These are phyloP conservation scores for Eurotiales sp. DNA, from an alignment of 2,329 filamentous ascomycete genomes.

Conservation along the genomic window DNA sequence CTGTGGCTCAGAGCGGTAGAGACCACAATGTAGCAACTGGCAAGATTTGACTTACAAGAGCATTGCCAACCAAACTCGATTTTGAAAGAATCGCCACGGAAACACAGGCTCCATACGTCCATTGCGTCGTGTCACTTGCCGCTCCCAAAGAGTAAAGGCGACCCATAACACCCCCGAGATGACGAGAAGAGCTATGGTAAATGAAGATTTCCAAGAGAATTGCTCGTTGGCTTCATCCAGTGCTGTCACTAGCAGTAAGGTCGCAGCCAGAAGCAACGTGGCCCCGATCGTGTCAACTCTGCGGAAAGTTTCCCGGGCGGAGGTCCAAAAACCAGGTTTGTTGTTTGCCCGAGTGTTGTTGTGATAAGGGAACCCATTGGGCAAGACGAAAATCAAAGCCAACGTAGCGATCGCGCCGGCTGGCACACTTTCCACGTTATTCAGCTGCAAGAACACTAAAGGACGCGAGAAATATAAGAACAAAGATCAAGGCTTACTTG, in stretches of 20 bases:
- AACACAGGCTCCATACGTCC: conserved; percentile 15
- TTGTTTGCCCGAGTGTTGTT: neutral
- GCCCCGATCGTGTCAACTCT: neutral
- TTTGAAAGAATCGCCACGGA: conserved; percentile 15
- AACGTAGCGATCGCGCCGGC: neutral
- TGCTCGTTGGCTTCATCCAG: conserved; percentile 11
- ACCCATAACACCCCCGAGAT: neutral
- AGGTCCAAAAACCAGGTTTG: neutral
- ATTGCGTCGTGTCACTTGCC: neutral
- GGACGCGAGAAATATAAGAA: neutral
- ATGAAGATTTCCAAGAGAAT: conserved; percentile 17
- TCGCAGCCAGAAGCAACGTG: neutral
- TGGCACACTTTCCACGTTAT: neutral
- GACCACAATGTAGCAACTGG: neutral
- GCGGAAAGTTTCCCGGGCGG: neutral
- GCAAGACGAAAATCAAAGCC: neutral
- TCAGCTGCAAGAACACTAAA: neutral
- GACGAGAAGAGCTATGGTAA: conserved; percentile 7
- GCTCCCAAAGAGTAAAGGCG: neutral
- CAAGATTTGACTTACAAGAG: conserved; percentile 11
- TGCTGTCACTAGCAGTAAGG: conserved; percentile 11
- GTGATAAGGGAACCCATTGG: conserved; percentile 2
- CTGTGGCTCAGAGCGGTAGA: too few relatives aligned
- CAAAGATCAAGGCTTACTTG: conserved; percentile 12
- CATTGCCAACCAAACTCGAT: conserved; percentile 15